Percentiles rank a stretch among this genome's conserved stretches.
These are phyloP conservation scores for Puccinia coronata DNA, from an alignment of 1,284 basidiomycete species.

Conservation along the genomic window DNA sequence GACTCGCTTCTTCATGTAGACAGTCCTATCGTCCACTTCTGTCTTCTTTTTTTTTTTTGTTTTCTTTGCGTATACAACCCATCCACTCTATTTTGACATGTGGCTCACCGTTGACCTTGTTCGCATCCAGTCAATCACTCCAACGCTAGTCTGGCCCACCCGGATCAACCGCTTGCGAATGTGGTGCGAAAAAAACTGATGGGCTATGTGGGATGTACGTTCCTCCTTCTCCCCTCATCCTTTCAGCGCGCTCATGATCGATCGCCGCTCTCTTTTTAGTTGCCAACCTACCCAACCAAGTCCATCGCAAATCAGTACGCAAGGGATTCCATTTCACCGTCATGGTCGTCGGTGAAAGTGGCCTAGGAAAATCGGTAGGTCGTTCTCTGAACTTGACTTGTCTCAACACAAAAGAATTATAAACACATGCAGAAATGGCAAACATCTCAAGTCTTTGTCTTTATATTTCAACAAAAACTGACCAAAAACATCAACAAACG, in stretches of 20 bases:
- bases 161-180: constrained; percentile 44
- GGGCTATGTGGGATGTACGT: constrained; percentile 68
- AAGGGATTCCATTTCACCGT: constrained; percentile 95
- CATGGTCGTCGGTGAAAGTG: constrained; percentile 98
- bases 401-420: not conserved
- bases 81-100: too few species aligned
- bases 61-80: too few species aligned
- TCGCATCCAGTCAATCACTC: not conserved
- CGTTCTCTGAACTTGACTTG: not conserved
- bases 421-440: not conserved
- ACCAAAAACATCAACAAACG: too few species aligned
- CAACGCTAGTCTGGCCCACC: not conserved
- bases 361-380: constrained; percentile 85
- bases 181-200: constrained; percentile 87
- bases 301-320: constrained; percentile 86
- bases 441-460: too few species aligned
- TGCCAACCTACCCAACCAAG: constrained; percentile 94
- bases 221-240: not conserved
- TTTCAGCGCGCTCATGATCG: not conserved
- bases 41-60: not conserved
- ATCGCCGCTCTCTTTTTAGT: constrained; percentile 58
- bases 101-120: not conserved
- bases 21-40: not conserved
- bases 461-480: not conserved
- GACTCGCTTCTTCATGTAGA: not conserved